Base-by-base conservation (phyloP, 495 filamentous ascomycete species). In the Podospora anserina region DNA sequence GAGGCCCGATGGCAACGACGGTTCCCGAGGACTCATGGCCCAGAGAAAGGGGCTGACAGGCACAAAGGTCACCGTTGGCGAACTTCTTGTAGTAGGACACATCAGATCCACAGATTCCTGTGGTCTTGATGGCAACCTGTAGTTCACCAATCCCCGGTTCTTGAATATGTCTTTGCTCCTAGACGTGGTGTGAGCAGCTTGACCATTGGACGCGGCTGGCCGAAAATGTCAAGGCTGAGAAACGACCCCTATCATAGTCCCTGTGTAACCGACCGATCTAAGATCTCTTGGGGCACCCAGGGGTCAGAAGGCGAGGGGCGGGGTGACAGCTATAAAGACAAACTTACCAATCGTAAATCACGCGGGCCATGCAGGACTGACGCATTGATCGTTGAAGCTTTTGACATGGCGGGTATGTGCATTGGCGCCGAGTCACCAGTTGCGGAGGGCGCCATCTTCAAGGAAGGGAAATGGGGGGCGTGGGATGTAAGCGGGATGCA, bases 11-110 rank as follows among this genome's bases (percentile, higher is more conserved):
- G 70, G 84, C 87, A 34, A 88, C 86, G 30, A 93, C 88, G 15
- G 84, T 82, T 23, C 92, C 91, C 26, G 89, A 87, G 64, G 90
- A 91, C 78, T 94, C 92, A 72, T 95, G 92, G 66, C 92, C 92
- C 1, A 94, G 87, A 28, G 87, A 90, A 68, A 93, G 80, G 18
- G 92, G 92, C 58, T 83, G 82, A 63, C 85, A 90, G 28, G 91
- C 88, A 66, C 90, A 86, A 76, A 95, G 90, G 77, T 92, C 90
- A 64, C 92, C 92, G 73, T 94, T 94, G 77, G 90, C 89, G 72
- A 90, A 92, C 78, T 93, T 90, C 71, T 85, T 89, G 82, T 92
- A 95, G 82, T 95, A 95, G 73, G 91, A 90, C 5, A 94, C 86
- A 79, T 95, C 92, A 3, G 90, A 93, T 70, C 92, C 92, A 77